phyloP scores from a whole-genome alignment of 345 rosid genomes.

The Erucastrum elatum region DNA sequence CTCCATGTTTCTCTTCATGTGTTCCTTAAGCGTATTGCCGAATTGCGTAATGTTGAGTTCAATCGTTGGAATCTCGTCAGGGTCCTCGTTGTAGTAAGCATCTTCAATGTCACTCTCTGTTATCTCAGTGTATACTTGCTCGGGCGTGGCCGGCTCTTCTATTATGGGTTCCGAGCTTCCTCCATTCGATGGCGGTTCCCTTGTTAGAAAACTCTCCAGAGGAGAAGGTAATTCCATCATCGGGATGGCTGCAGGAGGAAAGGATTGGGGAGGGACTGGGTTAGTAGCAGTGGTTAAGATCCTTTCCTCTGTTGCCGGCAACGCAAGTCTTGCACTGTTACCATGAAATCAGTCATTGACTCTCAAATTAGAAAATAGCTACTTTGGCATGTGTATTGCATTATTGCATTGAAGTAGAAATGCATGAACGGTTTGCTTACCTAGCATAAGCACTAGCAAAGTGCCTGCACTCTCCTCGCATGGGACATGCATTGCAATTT shows the following conservation, averaged over 20 bases:
- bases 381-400: neutral
- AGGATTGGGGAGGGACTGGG: conserved; percentile 30
- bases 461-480: conserved; percentile 97
- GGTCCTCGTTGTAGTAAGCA: conserved; percentile 53
- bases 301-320: conserved; percentile 83
- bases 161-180: conserved; percentile 61
- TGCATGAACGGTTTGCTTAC: conserved; percentile 47
- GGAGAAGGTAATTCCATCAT: conserved; percentile 50
- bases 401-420: neutral
- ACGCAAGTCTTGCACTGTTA: conserved; percentile 85
- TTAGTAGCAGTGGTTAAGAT: conserved; percentile 47
- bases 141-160: conserved; percentile 89
- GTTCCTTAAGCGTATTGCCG: conserved; percentile 54
- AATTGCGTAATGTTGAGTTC: conserved; percentile 64
- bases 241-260: conserved; percentile 43
- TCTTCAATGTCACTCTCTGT: conserved; percentile 75
- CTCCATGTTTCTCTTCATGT: conserved; percentile 65
- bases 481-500: conserved; percentile 96
- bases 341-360: conserved; percentile 30
- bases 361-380: conserved; percentile 23
- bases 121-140: conserved; percentile 47
- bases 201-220: conserved; percentile 32
- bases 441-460: conserved; percentile 99
- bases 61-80: conserved; percentile 83
- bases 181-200: conserved; percentile 22